Base-by-base conservation (phyloP, 2,329 filamentous ascomycete species). In the Exophiala aquamarina region DNA sequence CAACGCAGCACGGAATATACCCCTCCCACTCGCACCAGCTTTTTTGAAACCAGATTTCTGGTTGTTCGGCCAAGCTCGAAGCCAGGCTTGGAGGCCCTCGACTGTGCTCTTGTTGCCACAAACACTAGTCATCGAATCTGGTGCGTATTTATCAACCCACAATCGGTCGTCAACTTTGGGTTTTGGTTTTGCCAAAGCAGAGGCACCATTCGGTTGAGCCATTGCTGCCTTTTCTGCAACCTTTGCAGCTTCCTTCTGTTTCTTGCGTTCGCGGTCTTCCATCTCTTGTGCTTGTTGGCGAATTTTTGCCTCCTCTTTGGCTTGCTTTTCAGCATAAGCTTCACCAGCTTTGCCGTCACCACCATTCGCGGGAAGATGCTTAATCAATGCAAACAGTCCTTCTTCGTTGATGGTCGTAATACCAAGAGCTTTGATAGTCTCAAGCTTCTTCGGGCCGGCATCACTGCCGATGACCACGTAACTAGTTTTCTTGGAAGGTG, bases 91-190 rank as follows among this genome's bases (percentile, higher is more conserved):
- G 9, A 98, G 84, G 64, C 86, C 94, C 63, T 97, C 91, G 1
- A 98, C 92, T 21, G 85, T 81, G 1, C 72, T 77, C 67, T 97
- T 97, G 70, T 98, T 98, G 55, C 93, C 93, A 65, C 92, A 97
- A 38, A 98, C 95, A 64, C 96, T 91, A 48, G 72, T 86, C 34
- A 94, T 75, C 44, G 86, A 79, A 1, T 86, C 87, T 2, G 93
- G 93, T 0, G 93, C 93, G 68, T 98, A 97, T 61, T 96, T 97
- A 35, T 86, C 87, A 2, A 93, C 98, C 86, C 93, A 95, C 2
- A 98, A 75, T 57, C 88, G 83, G 49, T 81, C 78, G 43, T 82
- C 76, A 29, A 75, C 66, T 44, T 67, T 68, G 1, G 74, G 62
- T 17, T 62, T 55, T 47, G 66, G 60, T 8, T 70, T 65, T n/a